Base-by-base conservation (phyloP, 495 filamentous ascomycete species). In the Achaetomiella virescens region DNA sequence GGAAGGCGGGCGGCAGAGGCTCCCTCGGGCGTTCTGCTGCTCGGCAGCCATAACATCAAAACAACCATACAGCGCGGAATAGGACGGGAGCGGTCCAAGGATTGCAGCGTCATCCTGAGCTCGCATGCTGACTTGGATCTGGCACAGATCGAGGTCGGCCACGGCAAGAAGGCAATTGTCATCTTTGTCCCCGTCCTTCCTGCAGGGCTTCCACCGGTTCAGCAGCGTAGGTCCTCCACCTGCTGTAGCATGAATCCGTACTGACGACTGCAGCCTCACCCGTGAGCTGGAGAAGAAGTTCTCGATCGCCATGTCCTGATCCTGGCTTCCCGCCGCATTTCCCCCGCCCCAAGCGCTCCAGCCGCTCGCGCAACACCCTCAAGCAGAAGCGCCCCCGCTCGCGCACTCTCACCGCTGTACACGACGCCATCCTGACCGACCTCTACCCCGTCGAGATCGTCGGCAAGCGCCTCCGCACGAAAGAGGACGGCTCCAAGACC, bases 231-330 rank as follows among this genome's bases (percentile, higher is more conserved):
- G 80, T 45, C 35, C 46, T 40, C 37, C 27, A 43, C 24, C 10
- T 12, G 17, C 38, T 10, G 15, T 17, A 24, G 14, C 27, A 14
- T 21, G 8, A 17, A 40, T 15, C 18, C 36, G 38, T 50, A 29
- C 66, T 74, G 48, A 72, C 6, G 2, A 4, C 0, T 15, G 17
- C 50, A 97, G 93, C 71, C 86, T 98, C 65, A 97, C 93, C 78
- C 93, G 93, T 77, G 93, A 98, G 84, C 91, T 98, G 69, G 93
- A 98, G 84, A 97, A 98, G 90, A 98, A 97, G 82, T 98, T 98
- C 89, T 96, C 93, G 63, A 97, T 84, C 92, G 93, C 77, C 93
- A 98, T 79, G 93, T 98, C 75, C 84, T 98, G 72, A 90, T 98
- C 85, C 84, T 98, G 62, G 93, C 92, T 66, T 91, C 92, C 70